These are phyloP conservation scores for Colletotrichum karsti DNA, from an alignment of 2,329 filamentous ascomycete genomes.

Conservation along the genomic window DNA sequence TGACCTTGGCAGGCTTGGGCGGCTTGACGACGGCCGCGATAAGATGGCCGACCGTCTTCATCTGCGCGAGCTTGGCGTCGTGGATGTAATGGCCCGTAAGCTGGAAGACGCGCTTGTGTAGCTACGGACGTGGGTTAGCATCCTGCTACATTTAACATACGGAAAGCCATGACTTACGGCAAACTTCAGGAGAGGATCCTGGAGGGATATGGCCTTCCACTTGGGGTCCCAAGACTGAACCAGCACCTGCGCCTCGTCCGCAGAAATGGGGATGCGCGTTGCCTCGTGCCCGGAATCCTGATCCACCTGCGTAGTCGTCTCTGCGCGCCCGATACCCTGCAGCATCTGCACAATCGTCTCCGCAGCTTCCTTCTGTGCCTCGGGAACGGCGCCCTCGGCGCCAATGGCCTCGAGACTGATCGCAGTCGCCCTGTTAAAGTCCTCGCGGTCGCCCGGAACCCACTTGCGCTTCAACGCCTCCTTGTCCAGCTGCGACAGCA, in stretches of 20 bases:
- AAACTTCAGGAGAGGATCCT: slow-evolving; percentile 72
- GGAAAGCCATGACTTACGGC: slow-evolving; percentile 62
- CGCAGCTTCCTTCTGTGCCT: slow-evolving; percentile 35
- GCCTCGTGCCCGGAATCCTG: too few relatives aligned
- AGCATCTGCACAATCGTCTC: slow-evolving; percentile 29
- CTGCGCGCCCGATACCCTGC: too few relatives aligned
- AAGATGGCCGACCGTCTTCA: slow-evolving; percentile 62
- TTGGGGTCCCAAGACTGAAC: slow-evolving; percentile 57
- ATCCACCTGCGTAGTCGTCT: too few relatives aligned
- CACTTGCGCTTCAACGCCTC: slow-evolving; percentile 35
- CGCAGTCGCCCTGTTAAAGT: slow-evolving; percentile 35
- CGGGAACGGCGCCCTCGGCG: slow-evolving; percentile 49
- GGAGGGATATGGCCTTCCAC: slow-evolving; percentile 68
- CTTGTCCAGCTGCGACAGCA: slow-evolving; percentile 37
- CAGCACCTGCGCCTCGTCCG: slow-evolving; percentile 51
- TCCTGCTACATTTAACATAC: neutral
- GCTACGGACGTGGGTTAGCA: slow-evolving; percentile 58
- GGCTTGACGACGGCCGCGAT: slow-evolving; percentile 61
- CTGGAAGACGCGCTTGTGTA: slow-evolving; percentile 82
- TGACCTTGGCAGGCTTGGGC: slow-evolving; percentile 69
- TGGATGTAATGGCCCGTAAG: slow-evolving; percentile 80
- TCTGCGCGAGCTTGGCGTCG: slow-evolving; percentile 71
- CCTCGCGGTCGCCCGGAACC: slow-evolving; percentile 20
- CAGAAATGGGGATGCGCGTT: slow-evolving; percentile 38
- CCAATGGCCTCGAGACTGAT: slow-evolving; percentile 46